Evolutionary conservation across 2,329 filamentous ascomycete species (phyloP).

Genomic region (Penicillium sp.): DNA sequence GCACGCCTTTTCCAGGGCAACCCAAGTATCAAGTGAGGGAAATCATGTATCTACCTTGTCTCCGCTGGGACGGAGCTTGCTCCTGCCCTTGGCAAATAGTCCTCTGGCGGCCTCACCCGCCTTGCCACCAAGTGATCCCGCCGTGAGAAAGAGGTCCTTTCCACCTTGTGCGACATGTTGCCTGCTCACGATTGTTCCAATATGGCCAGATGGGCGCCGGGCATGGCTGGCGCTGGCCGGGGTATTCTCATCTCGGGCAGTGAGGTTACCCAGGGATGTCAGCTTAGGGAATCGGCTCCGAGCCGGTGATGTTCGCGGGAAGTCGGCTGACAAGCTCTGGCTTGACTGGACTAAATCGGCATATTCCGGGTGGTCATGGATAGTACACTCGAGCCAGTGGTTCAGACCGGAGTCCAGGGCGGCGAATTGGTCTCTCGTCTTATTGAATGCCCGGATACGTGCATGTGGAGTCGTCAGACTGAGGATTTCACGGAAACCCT

Average conservation of each 20-base stretch:
- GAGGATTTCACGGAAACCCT: constrained; percentile 72
- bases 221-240: constrained; percentile 33
- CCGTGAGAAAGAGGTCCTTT: constrained; percentile 82
- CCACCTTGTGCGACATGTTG: constrained; percentile 73
- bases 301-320: constrained; percentile 30
- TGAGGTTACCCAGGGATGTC: constrained; percentile 30
- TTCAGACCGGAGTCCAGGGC: constrained; percentile 69
- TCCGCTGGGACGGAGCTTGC: constrained; percentile 65
- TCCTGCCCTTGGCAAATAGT: constrained; percentile 83
- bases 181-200: constrained; percentile 46
- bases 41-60: constrained; percentile 71
- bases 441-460: constrained; percentile 68
- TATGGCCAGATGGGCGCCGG: constrained; percentile 35
- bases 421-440: constrained; percentile 67
- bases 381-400: constrained; percentile 52
- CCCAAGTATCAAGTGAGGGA: constrained; percentile 10
- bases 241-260: constrained; percentile 29
- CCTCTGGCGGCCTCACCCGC: constrained; percentile 81
- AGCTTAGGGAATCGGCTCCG: constrained; percentile 43
- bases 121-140: constrained; percentile 65
- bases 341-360: constrained; percentile 41
- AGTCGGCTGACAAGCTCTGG: constrained; percentile 28
- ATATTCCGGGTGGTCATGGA: constrained; percentile 52
- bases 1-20: constrained; percentile 9
- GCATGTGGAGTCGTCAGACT: constrained; percentile 61